phyloP scores from a whole-genome alignment of 208 protist genomes.

The Lotmaria passim region DNA sequence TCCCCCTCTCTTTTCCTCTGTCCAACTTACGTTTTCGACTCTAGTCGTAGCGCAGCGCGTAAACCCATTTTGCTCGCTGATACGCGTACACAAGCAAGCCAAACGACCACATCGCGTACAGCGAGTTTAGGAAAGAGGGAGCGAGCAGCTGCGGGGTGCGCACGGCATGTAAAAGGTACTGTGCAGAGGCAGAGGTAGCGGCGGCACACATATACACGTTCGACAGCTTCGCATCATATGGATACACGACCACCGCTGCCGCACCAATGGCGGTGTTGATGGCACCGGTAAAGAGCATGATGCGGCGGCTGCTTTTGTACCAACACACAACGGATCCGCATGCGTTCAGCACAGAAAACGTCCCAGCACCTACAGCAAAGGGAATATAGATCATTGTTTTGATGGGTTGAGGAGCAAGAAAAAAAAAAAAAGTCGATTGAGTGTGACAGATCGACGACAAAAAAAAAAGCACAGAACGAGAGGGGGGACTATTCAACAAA shows the following conservation, averaged over 20 bases:
- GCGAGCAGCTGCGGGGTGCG: conserved; percentile 54
- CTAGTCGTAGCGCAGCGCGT: conserved; percentile 67
- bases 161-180: conserved; percentile 72
- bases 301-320: conserved; percentile 58
- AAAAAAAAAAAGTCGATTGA: too few species aligned
- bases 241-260: conserved; percentile 46
- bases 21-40: neutral
- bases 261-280: conserved; percentile 69
- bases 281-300: conserved; percentile 71
- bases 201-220: conserved; percentile 63
- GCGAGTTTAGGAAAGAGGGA: conserved; percentile 34
- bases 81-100: conserved; percentile 60
- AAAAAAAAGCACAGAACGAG: too few species aligned
- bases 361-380: conserved; percentile 46
- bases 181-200: conserved; percentile 52
- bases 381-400: conserved; percentile 59
- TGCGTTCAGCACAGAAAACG: conserved; percentile 73
- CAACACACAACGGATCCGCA: conserved; percentile 64
- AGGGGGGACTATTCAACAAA: too few species aligned
- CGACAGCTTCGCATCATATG: conserved; percentile 60
- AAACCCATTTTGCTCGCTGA: conserved; percentile 62
- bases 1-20: neutral
- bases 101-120: conserved; percentile 59
- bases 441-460: too few species aligned
- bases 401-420: too few species aligned